Conservation (phyloP, 2,329 filamentous ascomycete species). For the Penicillium sp. region DNA sequence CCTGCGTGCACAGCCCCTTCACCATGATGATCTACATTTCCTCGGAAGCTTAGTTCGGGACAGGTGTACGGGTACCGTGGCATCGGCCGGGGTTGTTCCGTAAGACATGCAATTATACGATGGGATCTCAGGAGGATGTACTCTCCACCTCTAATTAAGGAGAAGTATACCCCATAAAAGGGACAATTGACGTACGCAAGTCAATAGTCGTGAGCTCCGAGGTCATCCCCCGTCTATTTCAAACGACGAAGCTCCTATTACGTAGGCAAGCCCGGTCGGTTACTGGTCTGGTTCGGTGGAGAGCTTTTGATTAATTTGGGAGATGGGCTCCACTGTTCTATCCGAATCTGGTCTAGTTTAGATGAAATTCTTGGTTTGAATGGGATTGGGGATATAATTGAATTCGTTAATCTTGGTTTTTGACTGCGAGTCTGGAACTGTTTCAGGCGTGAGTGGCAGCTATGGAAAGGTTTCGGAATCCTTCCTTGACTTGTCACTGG, state of each 20-base stretch:
- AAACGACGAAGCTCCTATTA: not conserved
- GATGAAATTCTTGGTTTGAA: not conserved
- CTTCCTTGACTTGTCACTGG: not conserved
- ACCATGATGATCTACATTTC: constrained; percentile 6
- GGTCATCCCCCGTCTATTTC: not conserved
- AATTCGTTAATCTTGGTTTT: not conserved
- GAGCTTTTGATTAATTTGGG: not conserved
- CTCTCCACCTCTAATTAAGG: not conserved
- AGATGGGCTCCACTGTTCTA: not conserved
- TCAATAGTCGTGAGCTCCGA: not conserved
- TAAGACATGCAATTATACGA: not conserved
- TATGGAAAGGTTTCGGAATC: not conserved
- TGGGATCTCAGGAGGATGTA: too few species aligned
- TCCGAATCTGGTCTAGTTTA: not conserved
- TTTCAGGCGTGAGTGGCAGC: not conserved
- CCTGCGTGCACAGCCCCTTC: constrained; percentile 11
- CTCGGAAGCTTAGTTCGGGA: constrained; percentile 3
- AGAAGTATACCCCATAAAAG: not conserved
- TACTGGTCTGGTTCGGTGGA: not conserved
- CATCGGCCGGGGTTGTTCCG: not conserved
- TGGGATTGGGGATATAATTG: not conserved
- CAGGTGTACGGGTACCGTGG: not conserved
- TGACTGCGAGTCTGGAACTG: not conserved
- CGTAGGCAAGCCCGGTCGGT: not conserved
- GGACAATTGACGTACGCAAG: not conserved